A percentile compares a stretch with the other conserved stretches of the same genome.
phyloP scores from a whole-genome alignment of 106 monocot genomes.

The Dendrobium catenatum region DNA sequence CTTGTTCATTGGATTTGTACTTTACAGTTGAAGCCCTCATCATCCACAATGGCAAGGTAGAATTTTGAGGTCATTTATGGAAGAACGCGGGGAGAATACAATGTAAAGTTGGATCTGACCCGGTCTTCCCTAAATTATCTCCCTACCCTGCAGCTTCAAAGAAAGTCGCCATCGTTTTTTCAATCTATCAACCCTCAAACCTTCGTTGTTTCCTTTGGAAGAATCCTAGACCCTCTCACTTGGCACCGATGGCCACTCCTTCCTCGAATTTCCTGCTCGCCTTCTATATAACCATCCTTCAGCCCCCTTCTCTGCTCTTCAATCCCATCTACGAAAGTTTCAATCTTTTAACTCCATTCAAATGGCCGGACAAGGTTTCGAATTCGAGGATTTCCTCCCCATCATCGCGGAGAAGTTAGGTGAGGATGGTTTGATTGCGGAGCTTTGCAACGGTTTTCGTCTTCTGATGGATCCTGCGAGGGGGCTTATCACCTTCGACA shows the following conservation, averaged over 20 bases:
- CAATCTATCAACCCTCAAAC: background rate
- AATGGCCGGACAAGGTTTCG: conserved; percentile 4
- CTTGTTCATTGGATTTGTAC: background rate
- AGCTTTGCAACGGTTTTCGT: conserved; percentile 23
- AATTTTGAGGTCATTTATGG: background rate
- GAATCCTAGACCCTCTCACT: conserved; percentile 5
- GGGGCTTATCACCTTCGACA: conserved; percentile 26
- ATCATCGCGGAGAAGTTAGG: conserved; percentile 12
- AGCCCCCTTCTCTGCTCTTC: background rate
- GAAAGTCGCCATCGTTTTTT: background rate
- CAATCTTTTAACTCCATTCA: background rate
- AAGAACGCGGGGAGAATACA: background rate
- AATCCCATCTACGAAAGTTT: background rate
- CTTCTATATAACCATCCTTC: conserved; percentile 8
- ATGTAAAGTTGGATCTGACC: background rate
- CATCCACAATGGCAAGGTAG: background rate
- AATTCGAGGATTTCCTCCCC: conserved; percentile 18
- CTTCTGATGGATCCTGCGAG: conserved; percentile 19
- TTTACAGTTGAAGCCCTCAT: background rate
- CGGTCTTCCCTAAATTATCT: background rate
- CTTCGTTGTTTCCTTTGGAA: conserved; percentile 1
- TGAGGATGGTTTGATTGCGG: conserved; percentile 16
- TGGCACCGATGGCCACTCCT: conserved; percentile 1
- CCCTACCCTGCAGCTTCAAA: background rate
- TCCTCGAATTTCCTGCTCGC: background rate